Evolutionary conservation across 805 yeast species (phyloP).

Genomic region (Nadsonia fulvescens): DNA sequence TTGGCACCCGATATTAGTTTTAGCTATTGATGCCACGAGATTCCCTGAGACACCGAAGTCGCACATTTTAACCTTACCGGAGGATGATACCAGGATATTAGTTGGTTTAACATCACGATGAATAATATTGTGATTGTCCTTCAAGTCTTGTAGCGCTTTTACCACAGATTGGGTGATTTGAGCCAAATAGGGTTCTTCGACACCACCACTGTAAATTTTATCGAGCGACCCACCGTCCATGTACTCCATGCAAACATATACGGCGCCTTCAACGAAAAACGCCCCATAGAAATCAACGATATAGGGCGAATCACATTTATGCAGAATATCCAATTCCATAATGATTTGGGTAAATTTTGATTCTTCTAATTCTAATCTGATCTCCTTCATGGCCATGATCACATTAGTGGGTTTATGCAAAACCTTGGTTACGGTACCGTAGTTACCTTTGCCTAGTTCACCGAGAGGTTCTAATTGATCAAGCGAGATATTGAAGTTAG

Average conservation of each 20-base stretch:
- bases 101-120: conserved; percentile 91
- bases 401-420: conserved; percentile 84
- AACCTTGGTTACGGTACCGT: conserved; percentile 89
- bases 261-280: conserved; percentile 85
- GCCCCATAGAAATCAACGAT: conserved; percentile 90
- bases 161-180: conserved; percentile 61
- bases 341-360: conserved; percentile 81
- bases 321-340: conserved; percentile 77
- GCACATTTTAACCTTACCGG: conserved; percentile 68
- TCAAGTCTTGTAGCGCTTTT: conserved; percentile 55
- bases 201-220: conserved; percentile 49
- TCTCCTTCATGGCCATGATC: conserved; percentile 95
- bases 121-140: conserved; percentile 71
- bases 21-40: conserved; percentile 73
- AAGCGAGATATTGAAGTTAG: conserved; percentile 67
- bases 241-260: conserved; percentile 86
- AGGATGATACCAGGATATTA: conserved; percentile 56
- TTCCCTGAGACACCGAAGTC: conserved; percentile 93
- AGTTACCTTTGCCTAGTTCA: conserved; percentile 89
- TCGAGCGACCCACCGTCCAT: conserved; percentile 89
- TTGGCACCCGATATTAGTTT: conserved; percentile 86
- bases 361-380: conserved; percentile 81
- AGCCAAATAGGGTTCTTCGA: conserved; percentile 60
- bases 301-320: conserved; percentile 64
- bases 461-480: conserved; percentile 57